Percentiles rank a stretch among this genome's conserved stretches.
phyloP scores from a whole-genome alignment of 257 asterid species.

The Solanum ahanhuiri region DNA sequence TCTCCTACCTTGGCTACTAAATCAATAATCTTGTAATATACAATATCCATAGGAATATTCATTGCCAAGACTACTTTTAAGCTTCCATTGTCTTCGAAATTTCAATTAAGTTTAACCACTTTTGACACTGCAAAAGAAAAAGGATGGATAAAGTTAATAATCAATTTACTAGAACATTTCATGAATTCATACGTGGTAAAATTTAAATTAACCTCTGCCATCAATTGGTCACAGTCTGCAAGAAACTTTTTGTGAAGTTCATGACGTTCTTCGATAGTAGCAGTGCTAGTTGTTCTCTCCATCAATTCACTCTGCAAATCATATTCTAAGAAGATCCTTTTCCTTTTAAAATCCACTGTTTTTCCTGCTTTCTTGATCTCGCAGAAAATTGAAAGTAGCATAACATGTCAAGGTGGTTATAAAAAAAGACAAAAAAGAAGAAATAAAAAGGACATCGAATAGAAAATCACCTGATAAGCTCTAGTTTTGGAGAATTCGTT shows the following conservation, averaged over 20 bases:
- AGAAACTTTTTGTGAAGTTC: neutral
- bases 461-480: neutral
- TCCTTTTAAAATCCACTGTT: no score
- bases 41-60: neutral
- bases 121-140: neutral
- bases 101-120: neutral
- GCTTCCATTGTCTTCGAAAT: neutral
- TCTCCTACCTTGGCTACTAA: neutral
- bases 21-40: neutral
- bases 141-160: neutral
- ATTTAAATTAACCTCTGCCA: neutral
- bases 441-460: no score
- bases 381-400: no score
- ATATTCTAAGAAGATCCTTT: no score
- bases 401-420: neutral
- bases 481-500: neutral
- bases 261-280: neutral
- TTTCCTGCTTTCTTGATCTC: no score
- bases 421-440: neutral
- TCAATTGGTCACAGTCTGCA: neutral
- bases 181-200: neutral
- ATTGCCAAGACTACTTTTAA: neutral
- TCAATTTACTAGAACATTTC: neutral
- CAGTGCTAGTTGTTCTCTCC: neutral
- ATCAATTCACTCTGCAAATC: no score